Evolutionary conservation across 495 filamentous ascomycete species (phyloP).

Genomic region (Penicillium odoratum): DNA sequence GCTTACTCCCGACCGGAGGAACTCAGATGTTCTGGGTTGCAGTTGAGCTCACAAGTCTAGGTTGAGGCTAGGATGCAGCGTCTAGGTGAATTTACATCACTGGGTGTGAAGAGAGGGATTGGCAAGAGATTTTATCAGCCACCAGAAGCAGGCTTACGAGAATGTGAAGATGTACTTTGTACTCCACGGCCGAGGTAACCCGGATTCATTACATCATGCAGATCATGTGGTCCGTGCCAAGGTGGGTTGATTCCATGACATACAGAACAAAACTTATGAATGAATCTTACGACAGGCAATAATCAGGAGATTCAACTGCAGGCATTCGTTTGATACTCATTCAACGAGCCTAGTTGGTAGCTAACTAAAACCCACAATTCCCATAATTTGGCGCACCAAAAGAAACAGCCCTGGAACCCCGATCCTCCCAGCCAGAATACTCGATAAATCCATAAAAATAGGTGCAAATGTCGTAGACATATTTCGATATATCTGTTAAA

Average conservation of each 20-base stretch:
- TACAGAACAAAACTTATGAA: not conserved
- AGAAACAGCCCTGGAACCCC: conserved; percentile 5
- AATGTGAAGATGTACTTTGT: conserved; percentile 20
- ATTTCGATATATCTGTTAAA: conserved; percentile 6
- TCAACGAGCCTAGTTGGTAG: not conserved
- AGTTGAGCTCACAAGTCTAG: not conserved
- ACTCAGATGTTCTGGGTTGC: conserved; percentile 6
- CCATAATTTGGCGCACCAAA: conserved; percentile 5
- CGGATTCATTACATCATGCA: conserved; percentile 33
- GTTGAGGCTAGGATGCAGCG: not conserved
- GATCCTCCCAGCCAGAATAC: conserved; percentile 4
- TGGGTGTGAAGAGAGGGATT: not conserved
- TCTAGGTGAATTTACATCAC: not conserved
- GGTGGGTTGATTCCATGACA: not conserved
- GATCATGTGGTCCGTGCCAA: conserved; percentile 26
- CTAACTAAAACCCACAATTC: not conserved
- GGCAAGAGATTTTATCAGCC: not conserved
- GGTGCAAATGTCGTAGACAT: not conserved
- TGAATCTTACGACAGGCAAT: not conserved
- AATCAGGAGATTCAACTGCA: not conserved
- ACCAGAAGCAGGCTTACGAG: conserved; percentile 1
- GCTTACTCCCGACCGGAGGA: conserved; percentile 4
- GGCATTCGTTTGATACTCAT: conserved; percentile 11
- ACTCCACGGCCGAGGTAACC: conserved; percentile 23
- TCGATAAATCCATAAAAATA: conserved; percentile 5